A percentile compares a stretch with the other conserved stretches of the same genome.
These are phyloP conservation scores for Akebia trifoliata DNA, from an alignment of 164 flowering plant species.

Conservation along the genomic window DNA sequence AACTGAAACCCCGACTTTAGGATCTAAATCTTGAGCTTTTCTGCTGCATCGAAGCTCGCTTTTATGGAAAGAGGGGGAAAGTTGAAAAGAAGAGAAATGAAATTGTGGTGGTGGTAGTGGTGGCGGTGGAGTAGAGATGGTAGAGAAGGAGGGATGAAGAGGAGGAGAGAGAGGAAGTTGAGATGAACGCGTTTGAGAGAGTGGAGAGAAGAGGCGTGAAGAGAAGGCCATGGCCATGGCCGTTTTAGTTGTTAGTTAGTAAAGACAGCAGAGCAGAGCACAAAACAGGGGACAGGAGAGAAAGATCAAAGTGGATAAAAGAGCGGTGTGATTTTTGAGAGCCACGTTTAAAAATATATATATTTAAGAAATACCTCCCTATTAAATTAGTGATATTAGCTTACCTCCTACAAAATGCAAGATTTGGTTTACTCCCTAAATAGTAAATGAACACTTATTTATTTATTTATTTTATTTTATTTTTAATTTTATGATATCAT, in stretches of 20 bases:
- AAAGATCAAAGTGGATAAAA: neutral
- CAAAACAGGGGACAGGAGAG: neutral
- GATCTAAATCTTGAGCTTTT: slow-evolving; percentile 26
- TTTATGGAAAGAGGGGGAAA: slow-evolving; percentile 6
- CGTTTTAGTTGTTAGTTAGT: neutral
- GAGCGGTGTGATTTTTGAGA: too few relatives aligned
- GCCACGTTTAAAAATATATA: too few relatives aligned
- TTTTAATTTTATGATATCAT: too few relatives aligned
- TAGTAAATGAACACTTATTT: too few relatives aligned
- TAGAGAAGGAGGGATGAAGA: neutral
- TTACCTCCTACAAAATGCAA: too few relatives aligned
- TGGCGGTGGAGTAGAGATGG: too few relatives aligned
- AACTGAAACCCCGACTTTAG: slow-evolving; percentile 68
- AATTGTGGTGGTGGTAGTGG: neutral
- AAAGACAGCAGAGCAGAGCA: neutral
- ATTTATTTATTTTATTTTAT: too few relatives aligned
- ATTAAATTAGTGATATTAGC: too few relatives aligned
- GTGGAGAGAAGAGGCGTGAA: neutral
- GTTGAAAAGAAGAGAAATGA: slow-evolving; percentile 11
- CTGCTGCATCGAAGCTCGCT: slow-evolving; percentile 19
- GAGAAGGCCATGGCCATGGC: slow-evolving; percentile 22
- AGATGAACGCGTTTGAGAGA: slow-evolving; percentile 2
- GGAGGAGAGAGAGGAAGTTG: slow-evolving; percentile 4
- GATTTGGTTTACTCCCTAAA: too few relatives aligned
- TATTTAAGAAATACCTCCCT: too few relatives aligned